These are phyloP conservation scores for Neofusicoccum parvum DNA, from an alignment of 2,329 filamentous ascomycete genomes.

Conservation along the genomic window DNA sequence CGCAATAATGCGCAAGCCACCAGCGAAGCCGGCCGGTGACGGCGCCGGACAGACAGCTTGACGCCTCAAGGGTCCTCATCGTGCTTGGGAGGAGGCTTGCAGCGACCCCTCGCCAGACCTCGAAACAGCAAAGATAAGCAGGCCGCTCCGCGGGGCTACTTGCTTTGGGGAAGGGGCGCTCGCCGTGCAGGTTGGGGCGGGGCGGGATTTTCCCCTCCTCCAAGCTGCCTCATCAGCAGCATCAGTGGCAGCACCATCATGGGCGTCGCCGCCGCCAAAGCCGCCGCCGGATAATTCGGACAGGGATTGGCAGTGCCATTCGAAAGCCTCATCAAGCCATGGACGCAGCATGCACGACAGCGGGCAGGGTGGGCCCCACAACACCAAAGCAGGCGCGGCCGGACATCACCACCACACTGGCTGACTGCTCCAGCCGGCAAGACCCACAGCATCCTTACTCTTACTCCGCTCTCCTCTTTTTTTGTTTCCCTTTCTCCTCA, in stretches of 20 bases:
- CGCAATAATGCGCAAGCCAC: slow-evolving; percentile 5
- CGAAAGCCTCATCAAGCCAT: slow-evolving; percentile 1
- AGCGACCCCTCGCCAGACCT: background rate
- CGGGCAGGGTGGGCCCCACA: slow-evolving; percentile 2
- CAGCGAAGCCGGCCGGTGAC: background rate
- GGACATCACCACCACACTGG: slow-evolving; percentile 5
- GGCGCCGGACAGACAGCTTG: background rate
- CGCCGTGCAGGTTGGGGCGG: background rate
- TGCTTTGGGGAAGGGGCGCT: background rate
- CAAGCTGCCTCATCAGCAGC: background rate
- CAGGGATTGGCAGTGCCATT: background rate
- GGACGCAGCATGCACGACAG: slow-evolving; percentile 1
- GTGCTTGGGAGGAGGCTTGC: slow-evolving; percentile 1
- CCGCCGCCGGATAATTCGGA: background rate
- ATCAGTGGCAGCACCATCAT: slow-evolving; percentile 2
- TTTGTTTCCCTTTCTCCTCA: background rate
- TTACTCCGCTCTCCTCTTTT: background rate
- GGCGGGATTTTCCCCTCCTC: background rate
- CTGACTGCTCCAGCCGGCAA: background rate
- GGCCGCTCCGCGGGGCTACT: slow-evolving; percentile 2
- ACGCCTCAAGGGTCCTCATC: slow-evolving; percentile 9
- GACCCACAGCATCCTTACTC: slow-evolving; percentile 4
- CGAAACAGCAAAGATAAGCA: slow-evolving; percentile 15
- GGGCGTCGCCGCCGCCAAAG: background rate
- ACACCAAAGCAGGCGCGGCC: slow-evolving; percentile 10